phyloP scores from a whole-genome alignment of 2,329 filamentous ascomycete species.

The Orbilia ellipsospora region DNA sequence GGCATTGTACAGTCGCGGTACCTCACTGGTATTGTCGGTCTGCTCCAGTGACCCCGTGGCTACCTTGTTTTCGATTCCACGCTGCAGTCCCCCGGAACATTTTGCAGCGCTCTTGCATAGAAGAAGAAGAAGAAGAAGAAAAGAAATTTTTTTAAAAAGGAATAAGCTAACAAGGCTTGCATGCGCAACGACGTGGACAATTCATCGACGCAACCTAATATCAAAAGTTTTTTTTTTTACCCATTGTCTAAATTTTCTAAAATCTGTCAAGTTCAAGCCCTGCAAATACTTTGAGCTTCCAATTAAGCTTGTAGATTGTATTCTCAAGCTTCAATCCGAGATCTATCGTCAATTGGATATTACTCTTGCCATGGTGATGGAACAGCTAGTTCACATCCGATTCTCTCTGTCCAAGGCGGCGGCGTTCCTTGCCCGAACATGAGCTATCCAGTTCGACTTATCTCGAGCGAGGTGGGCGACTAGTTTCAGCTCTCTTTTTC shows the following conservation, averaged over 20 bases:
- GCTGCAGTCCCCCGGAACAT: conserved; percentile 37
- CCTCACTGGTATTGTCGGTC: conserved; percentile 20
- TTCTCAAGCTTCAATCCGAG: conserved; percentile 12
- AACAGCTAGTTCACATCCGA: conserved; percentile 20
- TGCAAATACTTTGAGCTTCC: conserved; percentile 8
- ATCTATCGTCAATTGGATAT: conserved; percentile 27
- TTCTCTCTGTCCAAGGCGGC: conserved; percentile 41
- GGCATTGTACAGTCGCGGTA: conserved; percentile 50
- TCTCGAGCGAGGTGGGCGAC: conserved; percentile 43
- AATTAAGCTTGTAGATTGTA: conserved; percentile 17
- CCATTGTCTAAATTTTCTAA: conserved; percentile 12
- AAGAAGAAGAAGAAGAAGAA: conserved; percentile 42
- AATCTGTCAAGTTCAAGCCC: conserved; percentile 8
- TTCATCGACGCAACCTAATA: conserved; percentile 52
- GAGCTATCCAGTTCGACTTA: conserved; percentile 40
- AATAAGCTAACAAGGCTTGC: conserved; percentile 53
- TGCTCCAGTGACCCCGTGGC: conserved; percentile 28
- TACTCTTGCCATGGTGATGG: not conserved
- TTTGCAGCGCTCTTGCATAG: conserved; percentile 36
- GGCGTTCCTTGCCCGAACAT: conserved; percentile 13
- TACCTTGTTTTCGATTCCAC: conserved; percentile 51
- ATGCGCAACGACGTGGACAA: conserved; percentile 56
- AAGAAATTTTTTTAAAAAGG: conserved; percentile 43
- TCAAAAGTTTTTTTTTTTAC: conserved; percentile 40
- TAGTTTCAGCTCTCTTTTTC: conserved; percentile 42